Conservation (phyloP, 2,329 filamentous ascomycete species). For the Penicillium rolfsii region DNA sequence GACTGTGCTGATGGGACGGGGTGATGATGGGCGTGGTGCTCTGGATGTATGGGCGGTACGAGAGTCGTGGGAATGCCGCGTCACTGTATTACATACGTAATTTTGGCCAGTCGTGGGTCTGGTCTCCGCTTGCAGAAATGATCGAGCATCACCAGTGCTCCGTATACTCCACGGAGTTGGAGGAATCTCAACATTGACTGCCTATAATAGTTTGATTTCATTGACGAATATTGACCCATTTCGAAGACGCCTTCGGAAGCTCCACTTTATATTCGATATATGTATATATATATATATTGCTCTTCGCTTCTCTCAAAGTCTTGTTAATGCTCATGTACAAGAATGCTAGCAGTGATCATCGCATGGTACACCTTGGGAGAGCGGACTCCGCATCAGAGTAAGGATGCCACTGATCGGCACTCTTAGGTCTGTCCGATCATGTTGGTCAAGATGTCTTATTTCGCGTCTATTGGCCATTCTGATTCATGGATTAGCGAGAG, state of each 20-base stretch:
- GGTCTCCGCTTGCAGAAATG: too few species aligned
- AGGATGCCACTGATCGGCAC: not conserved
- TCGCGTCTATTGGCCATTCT: slow-evolving; percentile 1
- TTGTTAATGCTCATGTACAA: not conserved
- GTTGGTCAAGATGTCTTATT: not conserved
- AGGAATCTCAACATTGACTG: too few species aligned
- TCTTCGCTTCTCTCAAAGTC: not conserved
- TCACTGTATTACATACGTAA: slow-evolving; percentile 13
- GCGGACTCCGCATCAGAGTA: not conserved
- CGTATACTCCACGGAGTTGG: too few species aligned
- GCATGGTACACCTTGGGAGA: not conserved
- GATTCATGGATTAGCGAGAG: not conserved
- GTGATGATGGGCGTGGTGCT: not conserved
- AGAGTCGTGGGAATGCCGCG: slow-evolving; percentile 5
- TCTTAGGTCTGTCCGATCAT: not conserved
- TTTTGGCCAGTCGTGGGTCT: too few species aligned
- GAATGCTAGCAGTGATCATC: not conserved
- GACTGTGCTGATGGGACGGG: not conserved
- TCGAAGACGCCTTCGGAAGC: not conserved
- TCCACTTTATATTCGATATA: not conserved
- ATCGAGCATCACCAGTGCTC: too few species aligned
- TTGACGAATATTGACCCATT: too few species aligned
- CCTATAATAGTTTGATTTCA: too few species aligned
- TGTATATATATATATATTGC: not conserved
- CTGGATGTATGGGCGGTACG: not conserved